Evolutionary conservation across 2,329 filamentous ascomycete species (phyloP).

Genomic region (Blastomyces emzantsi): DNA sequence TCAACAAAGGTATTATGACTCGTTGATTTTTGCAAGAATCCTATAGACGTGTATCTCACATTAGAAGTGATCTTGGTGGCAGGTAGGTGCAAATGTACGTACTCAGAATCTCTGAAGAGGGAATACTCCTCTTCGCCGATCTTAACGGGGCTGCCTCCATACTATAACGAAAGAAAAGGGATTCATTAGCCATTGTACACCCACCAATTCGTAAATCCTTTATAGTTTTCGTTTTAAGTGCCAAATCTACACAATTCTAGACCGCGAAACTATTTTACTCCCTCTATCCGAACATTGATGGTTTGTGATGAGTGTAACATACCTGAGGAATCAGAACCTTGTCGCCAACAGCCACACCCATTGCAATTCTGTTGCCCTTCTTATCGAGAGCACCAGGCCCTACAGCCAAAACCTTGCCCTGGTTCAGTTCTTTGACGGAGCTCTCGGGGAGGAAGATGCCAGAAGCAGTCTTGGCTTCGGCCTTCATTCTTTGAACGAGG

Average conservation of each 20-base stretch:
- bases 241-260: neutral
- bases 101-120: constrained; percentile 97
- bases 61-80: constrained; percentile 15
- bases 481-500: constrained; percentile 95
- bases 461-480: constrained; percentile 89
- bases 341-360: constrained; percentile 76
- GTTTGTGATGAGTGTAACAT: constrained; percentile 29
- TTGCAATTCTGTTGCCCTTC: constrained; percentile 77
- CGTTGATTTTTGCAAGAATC: constrained; percentile 98
- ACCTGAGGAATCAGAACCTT: constrained; percentile 94
- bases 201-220: neutral
- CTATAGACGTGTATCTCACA: constrained; percentile 39
- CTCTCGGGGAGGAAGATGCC: constrained; percentile 98
- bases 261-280: no score
- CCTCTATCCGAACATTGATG: neutral
- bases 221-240: neutral
- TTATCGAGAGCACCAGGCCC: constrained; percentile 81
- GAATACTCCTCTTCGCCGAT: constrained; percentile 95
- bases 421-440: constrained; percentile 95
- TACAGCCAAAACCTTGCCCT: constrained; percentile 91
- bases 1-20: constrained; percentile 44
- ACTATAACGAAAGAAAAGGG: constrained; percentile 44
- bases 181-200: constrained; percentile 14
- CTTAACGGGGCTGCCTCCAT: constrained; percentile 89
- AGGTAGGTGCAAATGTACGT: constrained; percentile 40